These are phyloP conservation scores for Diplodia intermedia DNA, from an alignment of 2,329 filamentous ascomycete genomes.

Conservation along the genomic window DNA sequence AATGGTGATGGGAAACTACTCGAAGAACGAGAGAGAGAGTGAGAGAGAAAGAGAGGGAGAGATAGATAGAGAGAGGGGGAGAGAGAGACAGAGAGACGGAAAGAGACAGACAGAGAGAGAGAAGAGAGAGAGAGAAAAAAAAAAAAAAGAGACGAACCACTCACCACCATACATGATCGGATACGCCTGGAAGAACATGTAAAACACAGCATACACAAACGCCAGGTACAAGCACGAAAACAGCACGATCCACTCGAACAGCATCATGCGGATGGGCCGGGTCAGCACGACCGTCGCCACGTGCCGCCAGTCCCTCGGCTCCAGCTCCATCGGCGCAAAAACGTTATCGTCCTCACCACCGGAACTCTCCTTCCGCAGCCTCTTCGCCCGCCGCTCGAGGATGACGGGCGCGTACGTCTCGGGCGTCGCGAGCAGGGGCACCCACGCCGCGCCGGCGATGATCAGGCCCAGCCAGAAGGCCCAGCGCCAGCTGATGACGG, in stretches of 20 bases:
- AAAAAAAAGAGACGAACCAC: neutral
- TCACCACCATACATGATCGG: slow-evolving; percentile 66
- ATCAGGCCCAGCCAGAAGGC: slow-evolving; percentile 74
- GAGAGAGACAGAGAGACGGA: neutral
- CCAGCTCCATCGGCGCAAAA: slow-evolving; percentile 68
- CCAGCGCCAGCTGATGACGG: slow-evolving; percentile 70
- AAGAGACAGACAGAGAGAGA: slow-evolving; percentile 21
- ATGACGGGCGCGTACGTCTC: slow-evolving; percentile 57
- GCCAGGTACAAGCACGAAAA: slow-evolving; percentile 74
- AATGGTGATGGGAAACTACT: no score
- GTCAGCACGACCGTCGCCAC: slow-evolving; percentile 74
- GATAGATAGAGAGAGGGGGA: neutral
- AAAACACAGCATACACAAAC: slow-evolving; percentile 67
- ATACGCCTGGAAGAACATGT: slow-evolving; percentile 80
- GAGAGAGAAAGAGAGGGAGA: neutral
- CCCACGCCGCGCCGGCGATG: slow-evolving; percentile 67
- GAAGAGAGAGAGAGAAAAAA: neutral
- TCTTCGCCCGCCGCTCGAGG: slow-evolving; percentile 60
- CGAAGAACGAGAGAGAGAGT: slow-evolving; percentile 26
- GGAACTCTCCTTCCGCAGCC: slow-evolving; percentile 58
- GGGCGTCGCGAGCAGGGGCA: slow-evolving; percentile 67
- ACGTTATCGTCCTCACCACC: slow-evolving; percentile 59
- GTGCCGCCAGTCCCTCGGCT: slow-evolving; percentile 63
- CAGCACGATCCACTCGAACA: slow-evolving; percentile 74
- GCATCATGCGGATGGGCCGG: slow-evolving; percentile 75